Evolutionary conservation across 345 rosid genomes (phyloP).

Genomic region (Sisymbrium altissimum): DNA sequence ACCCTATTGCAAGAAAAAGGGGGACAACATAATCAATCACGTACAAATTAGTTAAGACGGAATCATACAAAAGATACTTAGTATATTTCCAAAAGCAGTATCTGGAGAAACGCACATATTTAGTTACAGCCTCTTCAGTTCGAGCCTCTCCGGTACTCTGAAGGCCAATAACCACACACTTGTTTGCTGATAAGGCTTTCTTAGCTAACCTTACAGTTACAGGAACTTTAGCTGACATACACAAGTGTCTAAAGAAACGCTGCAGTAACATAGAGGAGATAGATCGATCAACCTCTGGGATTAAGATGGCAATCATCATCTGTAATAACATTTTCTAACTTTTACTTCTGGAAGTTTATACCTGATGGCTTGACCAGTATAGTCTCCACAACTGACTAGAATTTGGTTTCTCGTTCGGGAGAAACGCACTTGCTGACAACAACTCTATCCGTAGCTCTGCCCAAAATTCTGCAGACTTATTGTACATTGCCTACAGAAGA

Average conservation of each 20-base stretch:
- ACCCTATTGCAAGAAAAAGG: constrained; percentile 49
- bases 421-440: constrained; percentile 78
- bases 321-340: background rate
- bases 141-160: constrained; percentile 99
- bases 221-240: constrained; percentile 99
- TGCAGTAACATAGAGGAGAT: constrained; percentile 37
- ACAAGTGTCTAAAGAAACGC: constrained; percentile 99
- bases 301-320: constrained; percentile 17
- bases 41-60: background rate
- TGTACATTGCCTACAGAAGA: constrained; percentile 71
- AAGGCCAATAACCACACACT: constrained; percentile 96
- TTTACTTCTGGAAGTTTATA: constrained; percentile 24
- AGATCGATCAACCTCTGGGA: constrained; percentile 4
- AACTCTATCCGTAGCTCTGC: constrained; percentile 95
- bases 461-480: constrained; percentile 96
- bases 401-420: constrained; percentile 71
- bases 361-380: constrained; percentile 99
- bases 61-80: constrained; percentile 4
- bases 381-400: constrained; percentile 94
- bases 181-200: constrained; percentile 64
- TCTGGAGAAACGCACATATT: constrained; percentile 64
- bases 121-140: constrained; percentile 96
- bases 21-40: constrained; percentile 14
- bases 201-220: constrained; percentile 80
- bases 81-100: constrained; percentile 4